phyloP scores from a whole-genome alignment of 495 filamentous ascomycete species.

The Entonaema liquescens region DNA sequence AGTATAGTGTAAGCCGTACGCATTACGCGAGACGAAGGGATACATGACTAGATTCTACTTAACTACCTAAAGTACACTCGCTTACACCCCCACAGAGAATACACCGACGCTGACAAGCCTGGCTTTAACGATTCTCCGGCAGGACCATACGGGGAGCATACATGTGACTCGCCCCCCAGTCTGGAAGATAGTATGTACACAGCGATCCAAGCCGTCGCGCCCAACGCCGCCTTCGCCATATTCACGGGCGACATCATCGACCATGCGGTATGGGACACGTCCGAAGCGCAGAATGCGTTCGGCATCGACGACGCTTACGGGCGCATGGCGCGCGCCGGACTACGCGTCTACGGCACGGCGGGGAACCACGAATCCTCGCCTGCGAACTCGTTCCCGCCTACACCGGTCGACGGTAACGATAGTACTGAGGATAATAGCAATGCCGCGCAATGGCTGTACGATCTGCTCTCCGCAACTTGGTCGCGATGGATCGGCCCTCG shows the following conservation, averaged over 20 bases:
- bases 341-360: slow-evolving; percentile 59
- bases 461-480: slow-evolving; percentile 59
- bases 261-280: slow-evolving; percentile 55
- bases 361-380: slow-evolving; percentile 67
- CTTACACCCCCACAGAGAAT: slow-evolving; percentile 43
- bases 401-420: slow-evolving; percentile 28
- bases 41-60: background rate
- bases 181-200: slow-evolving; percentile 64
- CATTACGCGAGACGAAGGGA: too few relatives aligned
- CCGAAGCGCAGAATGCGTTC: slow-evolving; percentile 51
- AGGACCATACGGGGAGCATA: slow-evolving; percentile 55
- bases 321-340: slow-evolving; percentile 46
- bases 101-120: slow-evolving; percentile 53
- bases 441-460: slow-evolving; percentile 62
- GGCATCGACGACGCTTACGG: slow-evolving; percentile 57
- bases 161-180: slow-evolving; percentile 59
- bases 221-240: slow-evolving; percentile 52
- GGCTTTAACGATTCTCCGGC: slow-evolving; percentile 57
- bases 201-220: slow-evolving; percentile 54
- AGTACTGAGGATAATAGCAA: slow-evolving; percentile 18
- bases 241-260: slow-evolving; percentile 62
- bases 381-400: slow-evolving; percentile 59
- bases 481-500: slow-evolving; percentile 51
- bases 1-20: too few relatives aligned
- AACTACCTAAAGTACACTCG: background rate